Percentiles rank a stretch among this genome's conserved stretches.
phyloP scores from a whole-genome alignment of 306 rosid genomes.

The Psophocarpus tetragonolobus region DNA sequence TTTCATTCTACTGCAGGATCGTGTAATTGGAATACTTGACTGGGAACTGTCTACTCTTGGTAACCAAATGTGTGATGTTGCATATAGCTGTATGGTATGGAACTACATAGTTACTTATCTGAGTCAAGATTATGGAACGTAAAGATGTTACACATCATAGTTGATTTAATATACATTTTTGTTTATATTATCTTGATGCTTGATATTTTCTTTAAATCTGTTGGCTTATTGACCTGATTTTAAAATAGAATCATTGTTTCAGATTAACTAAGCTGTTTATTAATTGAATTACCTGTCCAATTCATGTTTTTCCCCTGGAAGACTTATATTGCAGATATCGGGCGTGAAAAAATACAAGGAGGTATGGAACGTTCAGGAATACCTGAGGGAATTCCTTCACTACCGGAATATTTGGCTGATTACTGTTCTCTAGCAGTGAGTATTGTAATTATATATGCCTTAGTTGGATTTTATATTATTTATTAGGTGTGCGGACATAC shows the following conservation, averaged over 20 bases:
- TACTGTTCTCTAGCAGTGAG: slow-evolving; percentile 84
- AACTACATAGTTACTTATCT: slow-evolving; percentile 4
- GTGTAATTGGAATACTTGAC: slow-evolving; percentile 91
- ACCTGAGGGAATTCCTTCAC: slow-evolving; percentile 84
- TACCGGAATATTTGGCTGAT: slow-evolving; percentile 77
- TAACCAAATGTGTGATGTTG: slow-evolving; percentile 97
- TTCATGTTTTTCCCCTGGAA: slow-evolving; percentile 47
- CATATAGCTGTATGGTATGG: slow-evolving; percentile 81
- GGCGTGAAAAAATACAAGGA: slow-evolving; percentile 34
- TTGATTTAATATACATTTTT: slow-evolving; percentile 17
- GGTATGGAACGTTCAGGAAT: slow-evolving; percentile 67
- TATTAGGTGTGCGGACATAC: background rate
- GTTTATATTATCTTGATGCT: slow-evolving; percentile 16
- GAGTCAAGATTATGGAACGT: background rate
- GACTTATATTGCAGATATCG: slow-evolving; percentile 59
- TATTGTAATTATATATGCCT: slow-evolving; percentile 27
- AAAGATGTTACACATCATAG: slow-evolving; percentile 9
- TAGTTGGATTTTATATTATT: background rate
- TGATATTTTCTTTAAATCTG: slow-evolving; percentile 11
- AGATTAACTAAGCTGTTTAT: slow-evolving; percentile 3
- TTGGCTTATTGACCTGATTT: background rate
- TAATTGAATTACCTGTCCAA: background rate
- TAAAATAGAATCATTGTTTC: background rate
- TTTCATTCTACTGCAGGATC: slow-evolving; percentile 69
- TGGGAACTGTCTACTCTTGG: slow-evolving; percentile 98